These are phyloP conservation scores for Scheffersomyces coipomensis DNA, from an alignment of 805 yeast species.

Conservation along the genomic window DNA sequence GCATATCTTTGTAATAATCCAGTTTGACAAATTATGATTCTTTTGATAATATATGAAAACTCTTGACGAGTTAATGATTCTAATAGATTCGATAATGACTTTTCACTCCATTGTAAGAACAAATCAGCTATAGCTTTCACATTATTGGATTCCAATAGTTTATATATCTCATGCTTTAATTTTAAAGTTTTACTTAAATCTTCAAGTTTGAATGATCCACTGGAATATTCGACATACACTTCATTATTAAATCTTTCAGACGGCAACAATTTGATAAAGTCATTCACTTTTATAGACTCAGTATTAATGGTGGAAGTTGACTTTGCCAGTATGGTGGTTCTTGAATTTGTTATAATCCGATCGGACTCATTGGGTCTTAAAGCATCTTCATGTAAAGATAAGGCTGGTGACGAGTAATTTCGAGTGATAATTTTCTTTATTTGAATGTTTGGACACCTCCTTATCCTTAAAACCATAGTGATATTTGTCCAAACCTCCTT, in stretches of 20 bases:
- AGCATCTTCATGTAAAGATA: neutral
- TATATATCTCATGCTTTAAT: neutral
- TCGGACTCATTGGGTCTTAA: no score
- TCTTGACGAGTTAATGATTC: conserved; percentile 14
- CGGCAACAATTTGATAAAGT: neutral
- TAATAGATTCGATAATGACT: neutral
- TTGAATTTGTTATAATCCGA: no score
- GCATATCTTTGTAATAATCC: conserved; percentile 10
- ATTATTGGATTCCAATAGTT: neutral
- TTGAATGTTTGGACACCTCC: conserved; percentile 1
- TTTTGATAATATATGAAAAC: conserved; percentile 15
- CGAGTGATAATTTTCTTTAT: neutral
- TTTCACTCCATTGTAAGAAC: neutral
- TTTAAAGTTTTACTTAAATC: neutral
- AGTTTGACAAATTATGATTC: conserved; percentile 18
- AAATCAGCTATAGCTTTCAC: neutral
- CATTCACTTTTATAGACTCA: no score
- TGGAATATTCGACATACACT: neutral
- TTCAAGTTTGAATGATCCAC: neutral
- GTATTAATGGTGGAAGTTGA: no score
- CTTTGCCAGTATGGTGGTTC: no score
- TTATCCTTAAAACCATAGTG: conserved; percentile 3
- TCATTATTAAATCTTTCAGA: neutral
- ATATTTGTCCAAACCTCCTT: no score
- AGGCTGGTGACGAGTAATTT: conserved; percentile 6